Evolutionary conservation across 1,284 basidiomycete genomes (phyloP).

Genomic region (Cryptococcus depauperatus): DNA sequence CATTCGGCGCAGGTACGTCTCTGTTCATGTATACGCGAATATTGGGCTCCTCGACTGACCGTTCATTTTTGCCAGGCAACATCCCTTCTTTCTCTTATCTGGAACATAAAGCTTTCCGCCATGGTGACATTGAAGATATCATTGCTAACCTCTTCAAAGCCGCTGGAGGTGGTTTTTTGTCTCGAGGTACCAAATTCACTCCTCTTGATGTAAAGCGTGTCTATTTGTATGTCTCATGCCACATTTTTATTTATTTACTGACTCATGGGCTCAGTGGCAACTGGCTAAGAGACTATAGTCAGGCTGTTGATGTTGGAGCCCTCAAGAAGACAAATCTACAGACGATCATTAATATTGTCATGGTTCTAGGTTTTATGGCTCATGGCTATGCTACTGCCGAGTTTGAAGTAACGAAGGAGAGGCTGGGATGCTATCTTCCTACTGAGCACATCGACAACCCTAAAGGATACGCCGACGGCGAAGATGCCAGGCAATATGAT

Average conservation of each 20-base stretch:
- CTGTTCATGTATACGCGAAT: too few relatives aligned
- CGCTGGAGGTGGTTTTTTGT: conserved; percentile 56
- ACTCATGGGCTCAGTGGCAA: conserved; percentile 47
- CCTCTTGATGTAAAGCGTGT: conserved; percentile 43
- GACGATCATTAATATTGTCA: conserved; percentile 79
- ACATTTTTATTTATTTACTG: conserved; percentile 21
- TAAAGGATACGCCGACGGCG: conserved; percentile 69
- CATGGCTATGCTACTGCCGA: conserved; percentile 66
- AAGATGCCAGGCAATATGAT: conserved; percentile 72
- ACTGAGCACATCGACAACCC: conserved; percentile 85
- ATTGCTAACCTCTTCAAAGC: conserved; percentile 53
- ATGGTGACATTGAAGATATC: conserved; percentile 66
- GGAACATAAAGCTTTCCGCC: conserved; percentile 63
- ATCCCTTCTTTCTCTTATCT: conserved; percentile 45
- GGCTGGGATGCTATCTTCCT: conserved; percentile 79
- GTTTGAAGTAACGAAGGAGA: conserved; percentile 82
- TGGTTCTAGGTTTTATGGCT: conserved; percentile 75
- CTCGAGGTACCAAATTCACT: conserved; percentile 60
- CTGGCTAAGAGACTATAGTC: conserved; percentile 67
- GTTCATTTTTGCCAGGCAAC: conserved; percentile 40
- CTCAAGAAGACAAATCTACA: conserved; percentile 61
- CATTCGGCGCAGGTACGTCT: conserved; percentile 40
- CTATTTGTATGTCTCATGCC: conserved; percentile 26
- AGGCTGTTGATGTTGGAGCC: conserved; percentile 73
- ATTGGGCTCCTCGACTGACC: too few relatives aligned